These are phyloP conservation scores for Phlyctochytrium planicorne DNA, from an alignment of 192 early-diverging fungal species.

Conservation along the genomic window DNA sequence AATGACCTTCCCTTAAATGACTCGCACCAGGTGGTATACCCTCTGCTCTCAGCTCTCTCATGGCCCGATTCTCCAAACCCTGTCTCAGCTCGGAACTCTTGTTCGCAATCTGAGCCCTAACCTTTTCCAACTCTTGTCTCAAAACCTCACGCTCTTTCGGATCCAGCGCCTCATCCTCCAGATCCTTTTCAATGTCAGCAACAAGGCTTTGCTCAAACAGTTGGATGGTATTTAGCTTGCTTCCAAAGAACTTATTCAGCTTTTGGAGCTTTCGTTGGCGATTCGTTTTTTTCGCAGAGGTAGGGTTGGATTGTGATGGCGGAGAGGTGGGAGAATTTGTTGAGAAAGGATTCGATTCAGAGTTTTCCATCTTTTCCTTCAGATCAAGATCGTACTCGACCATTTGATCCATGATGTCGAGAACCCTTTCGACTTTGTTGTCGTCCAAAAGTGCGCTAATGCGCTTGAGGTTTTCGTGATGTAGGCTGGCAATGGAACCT, in stretches of 20 bases:
- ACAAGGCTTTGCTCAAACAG: conserved; percentile 15
- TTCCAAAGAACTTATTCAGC: conserved; percentile 30
- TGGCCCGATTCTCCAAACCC: background rate
- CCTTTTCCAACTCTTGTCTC: conserved; percentile 7
- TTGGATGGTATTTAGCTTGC: conserved; percentile 13
- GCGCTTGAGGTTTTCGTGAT: conserved; percentile 7
- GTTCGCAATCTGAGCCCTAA: background rate
- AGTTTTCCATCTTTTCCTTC: background rate
- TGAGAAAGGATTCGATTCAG: conserved; percentile 2
- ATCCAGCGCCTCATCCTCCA: conserved; percentile 4
- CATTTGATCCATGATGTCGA: conserved; percentile 14
- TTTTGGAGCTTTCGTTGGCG: conserved; percentile 35
- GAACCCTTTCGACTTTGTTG: conserved; percentile 1
- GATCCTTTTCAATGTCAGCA: conserved; percentile 9
- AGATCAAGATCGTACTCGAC: background rate
- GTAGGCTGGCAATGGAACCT: background rate
- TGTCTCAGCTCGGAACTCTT: conserved; percentile 1
- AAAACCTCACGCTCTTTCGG: conserved; percentile 1
- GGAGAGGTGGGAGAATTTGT: background rate
- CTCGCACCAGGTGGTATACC: too few species aligned
- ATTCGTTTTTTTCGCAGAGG: conserved; percentile 1
- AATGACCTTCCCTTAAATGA: too few species aligned
- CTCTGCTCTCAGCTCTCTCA: background rate
- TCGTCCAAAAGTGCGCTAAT: background rate
- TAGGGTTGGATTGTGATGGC: too few species aligned